Percentiles rank a stretch among this genome's conserved stretches.
These are phyloP conservation scores for Oryza meridionalis DNA, from an alignment of 176 grass and related monocot species.

Conservation along the genomic window DNA sequence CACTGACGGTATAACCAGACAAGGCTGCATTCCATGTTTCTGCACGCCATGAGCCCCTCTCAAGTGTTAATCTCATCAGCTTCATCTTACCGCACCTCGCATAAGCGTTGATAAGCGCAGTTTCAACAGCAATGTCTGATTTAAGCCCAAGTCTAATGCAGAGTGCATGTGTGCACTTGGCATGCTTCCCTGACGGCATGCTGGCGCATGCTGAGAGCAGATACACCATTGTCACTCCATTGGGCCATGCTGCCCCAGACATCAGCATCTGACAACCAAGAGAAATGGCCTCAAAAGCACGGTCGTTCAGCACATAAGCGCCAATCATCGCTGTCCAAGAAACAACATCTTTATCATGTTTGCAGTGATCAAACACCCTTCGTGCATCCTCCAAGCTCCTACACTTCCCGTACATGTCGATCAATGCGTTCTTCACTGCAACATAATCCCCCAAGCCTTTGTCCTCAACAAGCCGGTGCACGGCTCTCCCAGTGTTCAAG, in stretches of 20 bases:
- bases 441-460: slow-evolving; percentile 47
- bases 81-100: slow-evolving; percentile 43
- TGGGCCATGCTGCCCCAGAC: slow-evolving; percentile 42
- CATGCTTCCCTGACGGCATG: slow-evolving; percentile 41
- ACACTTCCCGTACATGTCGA: slow-evolving; percentile 81
- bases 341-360: slow-evolving; percentile 55
- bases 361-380: slow-evolving; percentile 45
- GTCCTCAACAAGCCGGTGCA: slow-evolving; percentile 55
- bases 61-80: slow-evolving; percentile 38
- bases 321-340: slow-evolving; percentile 75
- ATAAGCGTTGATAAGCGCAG: slow-evolving; percentile 56
- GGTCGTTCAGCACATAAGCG: slow-evolving; percentile 39
- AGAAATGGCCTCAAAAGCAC: slow-evolving; percentile 26
- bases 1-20: slow-evolving; percentile 43
- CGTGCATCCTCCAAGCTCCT: slow-evolving; percentile 55
- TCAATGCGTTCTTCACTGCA: slow-evolving; percentile 56
- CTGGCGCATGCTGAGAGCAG: slow-evolving; percentile 55
- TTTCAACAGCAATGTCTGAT: slow-evolving; percentile 61
- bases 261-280: slow-evolving; percentile 57
- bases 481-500: slow-evolving; percentile 47
- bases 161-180: slow-evolving; percentile 47
- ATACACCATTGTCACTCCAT: slow-evolving; percentile 67
- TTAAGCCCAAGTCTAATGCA: slow-evolving; percentile 53
- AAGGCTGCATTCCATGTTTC: slow-evolving; percentile 77
- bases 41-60: slow-evolving; percentile 45